phyloP scores from a whole-genome alignment of 225 moss, liverwort and hornwort species.

The Pseudisothecium myosuroides region DNA sequence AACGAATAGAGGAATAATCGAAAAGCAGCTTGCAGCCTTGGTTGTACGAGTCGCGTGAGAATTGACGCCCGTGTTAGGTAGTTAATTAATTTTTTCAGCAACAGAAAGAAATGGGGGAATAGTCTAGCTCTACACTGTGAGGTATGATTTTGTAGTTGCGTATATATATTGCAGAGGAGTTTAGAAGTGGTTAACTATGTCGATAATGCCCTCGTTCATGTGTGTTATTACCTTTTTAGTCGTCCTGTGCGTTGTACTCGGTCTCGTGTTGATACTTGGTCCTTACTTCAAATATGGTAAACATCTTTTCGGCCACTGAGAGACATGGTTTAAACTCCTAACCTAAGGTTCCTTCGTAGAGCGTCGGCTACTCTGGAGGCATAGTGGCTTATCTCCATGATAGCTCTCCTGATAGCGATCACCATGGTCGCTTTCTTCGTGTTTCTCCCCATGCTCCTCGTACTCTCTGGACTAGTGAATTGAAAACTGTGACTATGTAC shows the following conservation, averaged over 20 bases:
- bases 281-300: conserved; percentile 12
- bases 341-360: background rate
- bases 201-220: conserved; percentile 22
- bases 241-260: conserved; percentile 4
- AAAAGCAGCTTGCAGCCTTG: background rate
- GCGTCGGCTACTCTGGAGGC: background rate
- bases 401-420: background rate
- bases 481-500: background rate
- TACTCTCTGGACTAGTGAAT: background rate
- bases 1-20: background rate
- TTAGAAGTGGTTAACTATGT: background rate
- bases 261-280: conserved; percentile 22
- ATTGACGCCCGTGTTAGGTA: background rate
- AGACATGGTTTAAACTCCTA: background rate
- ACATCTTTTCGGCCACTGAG: conserved; percentile 11
- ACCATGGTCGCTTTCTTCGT: background rate
- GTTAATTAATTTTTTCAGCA: background rate
- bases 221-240: conserved; percentile 17
- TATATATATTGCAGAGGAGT: background rate
- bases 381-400: background rate
- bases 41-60: background rate
- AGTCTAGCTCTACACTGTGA: background rate
- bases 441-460: background rate
- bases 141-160: background rate
- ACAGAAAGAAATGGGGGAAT: background rate